A percentile compares a stretch with the other conserved stretches of the same genome.
Evolutionary conservation across 2,329 filamentous ascomycete species (phyloP).

Genomic region (Hypoxylon sp.): DNA sequence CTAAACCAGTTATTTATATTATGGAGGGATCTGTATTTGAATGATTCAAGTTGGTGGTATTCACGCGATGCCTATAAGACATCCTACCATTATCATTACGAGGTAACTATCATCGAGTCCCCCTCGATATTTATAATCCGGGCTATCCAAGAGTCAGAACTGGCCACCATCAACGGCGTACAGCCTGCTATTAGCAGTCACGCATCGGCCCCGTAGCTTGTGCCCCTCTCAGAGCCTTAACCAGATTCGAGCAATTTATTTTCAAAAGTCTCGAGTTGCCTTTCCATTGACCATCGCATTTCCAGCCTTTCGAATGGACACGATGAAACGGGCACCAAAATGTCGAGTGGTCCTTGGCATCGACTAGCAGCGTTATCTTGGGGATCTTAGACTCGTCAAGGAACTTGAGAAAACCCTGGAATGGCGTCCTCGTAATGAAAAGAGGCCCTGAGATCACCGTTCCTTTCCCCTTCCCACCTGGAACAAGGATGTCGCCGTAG

Average conservation of each 20-base stretch:
- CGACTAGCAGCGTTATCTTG: constrained; percentile 42
- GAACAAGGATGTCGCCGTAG: constrained; percentile 37
- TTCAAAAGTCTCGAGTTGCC: constrained; percentile 43
- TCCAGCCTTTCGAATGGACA: constrained; percentile 30
- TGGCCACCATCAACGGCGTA: background rate
- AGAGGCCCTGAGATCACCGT: constrained; percentile 43
- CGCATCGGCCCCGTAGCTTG: constrained; percentile 6
- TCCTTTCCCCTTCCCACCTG: constrained; percentile 27
- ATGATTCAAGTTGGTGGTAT: background rate
- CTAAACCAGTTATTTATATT: background rate
- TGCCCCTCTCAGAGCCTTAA: constrained; percentile 43
- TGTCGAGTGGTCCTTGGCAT: constrained; percentile 44
- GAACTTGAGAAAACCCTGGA: constrained; percentile 53
- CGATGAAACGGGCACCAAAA: constrained; percentile 53
- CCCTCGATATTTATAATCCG: background rate
- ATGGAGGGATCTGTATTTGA: background rate
- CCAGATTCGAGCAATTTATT: constrained; percentile 42
- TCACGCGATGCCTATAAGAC: background rate
- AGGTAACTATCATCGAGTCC: background rate
- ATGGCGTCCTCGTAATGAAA: constrained; percentile 47
- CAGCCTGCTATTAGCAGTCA: constrained; percentile 1
- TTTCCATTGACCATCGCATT: constrained; percentile 47
- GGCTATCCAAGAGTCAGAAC: background rate
- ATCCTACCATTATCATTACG: background rate
- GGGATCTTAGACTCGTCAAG: constrained; percentile 38